Evolutionary conservation across 768 basidiomycete species (phyloP).

Genomic region (Filobasidium wieringae): DNA sequence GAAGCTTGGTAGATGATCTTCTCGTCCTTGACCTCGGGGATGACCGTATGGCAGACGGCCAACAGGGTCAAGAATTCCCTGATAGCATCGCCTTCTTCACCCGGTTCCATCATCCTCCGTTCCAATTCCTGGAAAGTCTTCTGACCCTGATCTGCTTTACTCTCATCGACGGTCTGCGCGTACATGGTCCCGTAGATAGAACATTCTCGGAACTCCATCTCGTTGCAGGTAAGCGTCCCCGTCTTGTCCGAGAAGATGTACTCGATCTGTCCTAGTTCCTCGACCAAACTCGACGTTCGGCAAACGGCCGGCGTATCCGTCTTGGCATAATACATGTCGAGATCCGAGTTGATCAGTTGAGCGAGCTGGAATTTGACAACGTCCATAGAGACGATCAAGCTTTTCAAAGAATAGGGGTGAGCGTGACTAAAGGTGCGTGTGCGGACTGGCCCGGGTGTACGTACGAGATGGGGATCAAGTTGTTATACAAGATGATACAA

Average conservation of each 20-base stretch:
- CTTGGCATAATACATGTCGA: slow-evolving; percentile 93
- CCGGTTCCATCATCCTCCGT: slow-evolving; percentile 24
- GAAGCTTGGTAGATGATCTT: slow-evolving; percentile 91
- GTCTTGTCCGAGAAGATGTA: slow-evolving; percentile 41
- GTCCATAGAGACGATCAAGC: slow-evolving; percentile 96
- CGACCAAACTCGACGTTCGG: slow-evolving; percentile 93
- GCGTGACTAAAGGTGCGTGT: not conserved
- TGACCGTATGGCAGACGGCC: slow-evolving; percentile 95
- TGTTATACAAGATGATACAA: slow-evolving; percentile 97
- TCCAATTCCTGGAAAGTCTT: slow-evolving; percentile 66
- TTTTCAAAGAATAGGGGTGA: slow-evolving; percentile 17
- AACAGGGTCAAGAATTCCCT: slow-evolving; percentile 54
- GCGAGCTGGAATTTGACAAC: slow-evolving; percentile 96
- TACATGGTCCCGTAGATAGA: slow-evolving; percentile 80
- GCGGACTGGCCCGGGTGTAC: slow-evolving; percentile 9
- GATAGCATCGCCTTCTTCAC: slow-evolving; percentile 39
- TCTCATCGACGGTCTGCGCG: slow-evolving; percentile 81
- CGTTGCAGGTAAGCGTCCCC: slow-evolving; percentile 84
- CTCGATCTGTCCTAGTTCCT: slow-evolving; percentile 87
- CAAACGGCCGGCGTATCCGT: slow-evolving; percentile 96
- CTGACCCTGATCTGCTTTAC: slow-evolving; percentile 65
- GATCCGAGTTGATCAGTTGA: slow-evolving; percentile 87
- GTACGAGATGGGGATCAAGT: slow-evolving; percentile 88
- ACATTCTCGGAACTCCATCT: slow-evolving; percentile 93
- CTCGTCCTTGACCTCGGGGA: slow-evolving; percentile 76